Evolutionary conservation across 2,329 filamentous ascomycete species (phyloP).

Genomic region (Ophiognomonia clavigignenti-juglandacearum): DNA sequence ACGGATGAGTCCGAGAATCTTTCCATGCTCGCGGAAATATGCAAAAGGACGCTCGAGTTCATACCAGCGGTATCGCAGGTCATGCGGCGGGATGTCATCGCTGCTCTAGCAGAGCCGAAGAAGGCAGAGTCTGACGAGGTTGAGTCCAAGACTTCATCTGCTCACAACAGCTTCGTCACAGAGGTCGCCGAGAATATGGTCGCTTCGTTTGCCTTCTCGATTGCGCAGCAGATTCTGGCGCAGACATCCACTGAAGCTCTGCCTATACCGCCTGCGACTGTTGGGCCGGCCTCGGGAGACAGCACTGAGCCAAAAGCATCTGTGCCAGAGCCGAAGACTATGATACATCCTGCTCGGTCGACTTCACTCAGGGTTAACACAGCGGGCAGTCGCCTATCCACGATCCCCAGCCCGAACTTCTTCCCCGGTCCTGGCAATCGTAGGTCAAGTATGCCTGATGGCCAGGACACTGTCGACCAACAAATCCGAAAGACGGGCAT

Average conservation of each 20-base stretch:
- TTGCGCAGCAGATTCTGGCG: slow-evolving; percentile 69
- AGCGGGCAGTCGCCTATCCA: slow-evolving; percentile 27
- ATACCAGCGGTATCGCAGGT: slow-evolving; percentile 75
- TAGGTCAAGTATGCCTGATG: slow-evolving; percentile 31
- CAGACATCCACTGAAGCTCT: slow-evolving; percentile 68
- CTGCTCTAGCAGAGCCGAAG: slow-evolving; percentile 47
- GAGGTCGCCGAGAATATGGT: slow-evolving; percentile 69
- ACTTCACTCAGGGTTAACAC: slow-evolving; percentile 52
- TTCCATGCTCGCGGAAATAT: slow-evolving; percentile 77
- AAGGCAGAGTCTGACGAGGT: slow-evolving; percentile 31
- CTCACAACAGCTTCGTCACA: slow-evolving; percentile 32
- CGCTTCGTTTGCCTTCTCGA: slow-evolving; percentile 71
- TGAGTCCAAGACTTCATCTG: slow-evolving; percentile 11
- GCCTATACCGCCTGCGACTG: slow-evolving; percentile 58
- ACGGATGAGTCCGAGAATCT: slow-evolving; percentile 68
- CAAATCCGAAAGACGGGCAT: slow-evolving; percentile 55
- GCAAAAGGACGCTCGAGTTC: slow-evolving; percentile 76
- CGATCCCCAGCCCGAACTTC: slow-evolving; percentile 43
- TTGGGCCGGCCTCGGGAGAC: slow-evolving; percentile 33
- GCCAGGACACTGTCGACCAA: slow-evolving; percentile 28
- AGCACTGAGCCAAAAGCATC: slow-evolving; percentile 54
- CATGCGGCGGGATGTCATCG: slow-evolving; percentile 71
- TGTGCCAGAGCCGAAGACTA: slow-evolving; percentile 64
- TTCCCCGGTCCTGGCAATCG: slow-evolving; percentile 46
- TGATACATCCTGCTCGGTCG: slow-evolving; percentile 62